Evolutionary conservation across 768 basidiomycete species (phyloP).

Genomic region (Lentinula sp.): DNA sequence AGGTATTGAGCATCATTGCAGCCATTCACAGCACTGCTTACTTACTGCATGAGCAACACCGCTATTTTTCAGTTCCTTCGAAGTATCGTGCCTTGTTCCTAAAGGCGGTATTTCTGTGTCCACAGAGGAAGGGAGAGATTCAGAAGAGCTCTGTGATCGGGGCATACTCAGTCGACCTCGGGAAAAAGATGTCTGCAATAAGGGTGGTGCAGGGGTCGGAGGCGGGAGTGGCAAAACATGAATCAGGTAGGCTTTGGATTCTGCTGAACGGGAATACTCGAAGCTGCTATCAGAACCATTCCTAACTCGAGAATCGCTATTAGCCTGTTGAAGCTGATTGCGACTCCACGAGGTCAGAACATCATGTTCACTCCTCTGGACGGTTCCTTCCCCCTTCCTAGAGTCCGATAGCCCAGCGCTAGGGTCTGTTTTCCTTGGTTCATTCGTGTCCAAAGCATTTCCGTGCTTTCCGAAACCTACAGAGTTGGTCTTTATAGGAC

Average conservation of each 20-base stretch:
- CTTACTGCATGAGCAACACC: background rate
- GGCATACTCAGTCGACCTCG: background rate
- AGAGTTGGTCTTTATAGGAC: background rate
- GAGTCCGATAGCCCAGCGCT: background rate
- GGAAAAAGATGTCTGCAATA: background rate
- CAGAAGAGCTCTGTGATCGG: background rate
- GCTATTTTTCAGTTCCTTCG: background rate
- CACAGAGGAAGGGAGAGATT: background rate
- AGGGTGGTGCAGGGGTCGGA: background rate
- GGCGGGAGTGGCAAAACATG: background rate
- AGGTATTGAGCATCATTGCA: background rate
- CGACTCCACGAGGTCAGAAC: slow-evolving; percentile 1
- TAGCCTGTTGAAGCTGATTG: background rate
- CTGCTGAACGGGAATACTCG: no score
- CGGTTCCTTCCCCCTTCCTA: background rate
- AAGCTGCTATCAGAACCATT: no score
- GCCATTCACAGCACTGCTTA: background rate
- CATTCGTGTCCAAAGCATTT: background rate
- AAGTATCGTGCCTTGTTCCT: background rate
- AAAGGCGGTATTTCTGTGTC: background rate
- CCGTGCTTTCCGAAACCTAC: background rate
- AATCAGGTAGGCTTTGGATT: background rate
- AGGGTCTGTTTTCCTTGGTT: background rate
- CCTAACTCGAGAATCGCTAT: background rate
- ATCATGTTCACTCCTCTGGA: background rate